Base-by-base conservation (phyloP, 768 basidiomycete genomes). In the Lyophyllum decastes region DNA sequence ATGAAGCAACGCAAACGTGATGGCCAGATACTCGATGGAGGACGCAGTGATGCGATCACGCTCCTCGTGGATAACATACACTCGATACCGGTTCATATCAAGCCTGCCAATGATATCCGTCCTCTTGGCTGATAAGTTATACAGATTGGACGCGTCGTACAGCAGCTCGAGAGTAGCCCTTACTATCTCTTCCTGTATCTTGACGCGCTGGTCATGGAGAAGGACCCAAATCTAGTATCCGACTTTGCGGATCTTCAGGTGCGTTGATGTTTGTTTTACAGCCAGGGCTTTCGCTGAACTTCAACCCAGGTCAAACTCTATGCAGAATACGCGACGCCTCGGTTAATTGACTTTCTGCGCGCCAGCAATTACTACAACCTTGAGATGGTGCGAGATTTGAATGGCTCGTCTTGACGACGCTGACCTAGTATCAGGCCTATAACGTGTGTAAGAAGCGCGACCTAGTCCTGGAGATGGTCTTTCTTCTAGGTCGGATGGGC, bases 391-490 rank as follows among this genome's bases (percentile, higher is more conserved):
- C 47, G 74, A 52, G 4, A 24, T 25, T 10, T 7, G 7, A 27
- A 38, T 44, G 16, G 22, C 22, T 14, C n/a, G 19, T 49, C 24
- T 22, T 61, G 49, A 55, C 49, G 11, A 4, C 12, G 35, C 10
- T 38, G n/a, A n/a, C n/a, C n/a, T n/a, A n/a, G 2, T 6, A 59
- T 25, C 2, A 95, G 90, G 95, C 95, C 16, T 98, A 94, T 69
- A 78, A 81, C 48, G 86, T 94, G 22, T 98, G 95, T 70, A 86
- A 87, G 66, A 85, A 87, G 51, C 85, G 87, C 21, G 94, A 95
- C 67, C 79, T 94, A 26, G 95, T 99, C 0, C 86, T 86, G 0
- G 97, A 98, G 74, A 96, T 97, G 94, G 96, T 99, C 17, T 99
- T 96, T 75, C 80, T 98, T 0, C 85, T 98, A 0, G 97, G 96